Evolutionary conservation across 108 stramenopile species (phyloP), one percentile per base, ranked within the genome.

Genomic region (Discostella stelligeroides): DNA sequence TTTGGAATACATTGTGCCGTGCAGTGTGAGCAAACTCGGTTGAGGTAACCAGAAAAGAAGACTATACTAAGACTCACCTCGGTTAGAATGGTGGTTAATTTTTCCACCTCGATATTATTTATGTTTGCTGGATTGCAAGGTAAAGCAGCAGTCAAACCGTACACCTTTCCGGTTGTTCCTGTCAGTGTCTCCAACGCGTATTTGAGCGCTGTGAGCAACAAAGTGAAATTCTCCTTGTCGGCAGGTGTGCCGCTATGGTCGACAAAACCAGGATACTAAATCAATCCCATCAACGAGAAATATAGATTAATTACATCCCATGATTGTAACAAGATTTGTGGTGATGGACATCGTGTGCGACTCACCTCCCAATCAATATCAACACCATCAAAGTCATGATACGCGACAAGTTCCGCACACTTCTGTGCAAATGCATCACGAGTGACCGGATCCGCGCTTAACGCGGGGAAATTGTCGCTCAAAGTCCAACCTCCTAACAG

Each of bases 311-410:
- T n/a, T n/a, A n/a, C n/a, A n/a, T n/a, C n/a, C n/a, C n/a, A n/a
- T n/a, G n/a, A n/a, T n/a, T n/a, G n/a, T n/a, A n/a, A n/a, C n/a
- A n/a, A n/a, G n/a, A n/a, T n/a, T n/a, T n/a, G n/a, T n/a, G n/a
- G n/a, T n/a, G n/a, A n/a, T n/a, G n/a, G n/a, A n/a, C n/a, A n/a
- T n/a, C n/a, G n/a, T n/a, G n/a, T n/a, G n/a, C n/a, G 24, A 59
- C 56, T 21, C 20, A 69, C 68, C 56, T 68, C 73, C 79, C 73
- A 80, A 30, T 74, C 73, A 23, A 75, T 57, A 60, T 80, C 79
- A 29, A 75, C 70, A n/a, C 79, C 74, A 64, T 80, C 74, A 47
- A 80, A 75, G 13, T 63, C 74, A 57, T 80, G 46, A 58, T 80
- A 64, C 12, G 53, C 10, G 15, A 80, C 43, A 27, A 80, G 55